A percentile compares a stretch with the other conserved stretches of the same genome.
phyloP scores from a whole-genome alignment of 176 grass and related monocot species.

The Areca catechu region DNA sequence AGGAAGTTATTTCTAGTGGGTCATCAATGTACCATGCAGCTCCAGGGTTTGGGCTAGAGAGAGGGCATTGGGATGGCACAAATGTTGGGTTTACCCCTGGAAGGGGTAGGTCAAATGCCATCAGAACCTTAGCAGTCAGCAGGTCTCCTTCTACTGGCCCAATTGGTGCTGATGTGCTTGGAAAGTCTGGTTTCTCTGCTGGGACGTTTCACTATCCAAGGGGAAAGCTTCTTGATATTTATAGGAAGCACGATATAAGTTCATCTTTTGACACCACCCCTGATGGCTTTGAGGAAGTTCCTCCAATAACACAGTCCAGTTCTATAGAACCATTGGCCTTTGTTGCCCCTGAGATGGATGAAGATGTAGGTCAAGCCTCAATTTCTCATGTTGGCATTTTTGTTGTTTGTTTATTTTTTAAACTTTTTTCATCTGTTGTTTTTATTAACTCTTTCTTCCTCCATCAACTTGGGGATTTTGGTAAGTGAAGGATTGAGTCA shows the following conservation, averaged over 20 bases:
- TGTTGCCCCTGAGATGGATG: slow-evolving; percentile 46
- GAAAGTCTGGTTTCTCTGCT: slow-evolving; percentile 23
- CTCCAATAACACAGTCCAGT: slow-evolving; percentile 51
- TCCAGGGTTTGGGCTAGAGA: slow-evolving; percentile 84
- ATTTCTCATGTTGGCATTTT: too few relatives aligned
- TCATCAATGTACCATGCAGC: slow-evolving; percentile 57
- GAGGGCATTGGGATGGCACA: slow-evolving; percentile 46
- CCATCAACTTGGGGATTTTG: too few relatives aligned
- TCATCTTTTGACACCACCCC: slow-evolving; percentile 30
- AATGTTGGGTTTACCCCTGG: slow-evolving; percentile 80
- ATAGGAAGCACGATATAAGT: slow-evolving; percentile 47
- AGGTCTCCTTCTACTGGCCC: slow-evolving; percentile 29
- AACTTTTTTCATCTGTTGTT: too few relatives aligned
- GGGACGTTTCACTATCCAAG: slow-evolving; percentile 66
- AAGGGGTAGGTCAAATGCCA: slow-evolving; percentile 67
- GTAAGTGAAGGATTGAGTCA: too few relatives aligned
- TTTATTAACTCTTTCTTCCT: too few relatives aligned
- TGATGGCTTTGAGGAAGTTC: slow-evolving; percentile 49
- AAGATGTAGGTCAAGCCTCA: too few relatives aligned
- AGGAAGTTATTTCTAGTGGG: slow-evolving; percentile 46
- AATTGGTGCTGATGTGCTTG: slow-evolving; percentile 49
- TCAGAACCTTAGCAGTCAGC: slow-evolving; percentile 25
- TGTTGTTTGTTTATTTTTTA: too few relatives aligned
- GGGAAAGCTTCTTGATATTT: slow-evolving; percentile 93
- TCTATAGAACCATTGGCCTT: slow-evolving; percentile 67